Evolutionary conservation across 495 filamentous ascomycete species (phyloP), one percentile per base, ranked within the genome.

Genomic region (Hypoxylon crocopeplum): DNA sequence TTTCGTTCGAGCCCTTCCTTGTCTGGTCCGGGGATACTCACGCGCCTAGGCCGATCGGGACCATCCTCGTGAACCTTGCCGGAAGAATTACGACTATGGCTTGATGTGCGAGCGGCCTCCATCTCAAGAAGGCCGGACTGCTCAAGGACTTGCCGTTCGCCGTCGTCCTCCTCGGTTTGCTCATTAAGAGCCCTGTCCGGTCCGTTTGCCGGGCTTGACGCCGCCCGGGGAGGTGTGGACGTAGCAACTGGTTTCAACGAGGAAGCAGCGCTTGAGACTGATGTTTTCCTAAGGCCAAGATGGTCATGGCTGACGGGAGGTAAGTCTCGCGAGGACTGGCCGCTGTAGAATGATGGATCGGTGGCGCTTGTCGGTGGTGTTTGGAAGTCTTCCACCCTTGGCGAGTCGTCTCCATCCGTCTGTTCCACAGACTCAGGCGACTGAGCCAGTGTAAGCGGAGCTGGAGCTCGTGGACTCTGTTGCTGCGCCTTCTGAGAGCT

Each of bases 311-410:
- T 67, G 11, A 81, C 69, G 19, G 76, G 76, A 21, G 85, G 80
- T 27, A 83, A 60, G 47, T 83, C 81, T 76, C 82, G 82, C 7
- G 79, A 75, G 38, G 79, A 70, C 42, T 81, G 76, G 8, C 71
- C 67, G 39, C 72, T 78, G 25, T 81, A 79, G 48, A 81, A 79
- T 29, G 70, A 75, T 2, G 73, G 69, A n/a, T 69, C 63, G 10
- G 73, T 76, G 7, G 74, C 76, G 38, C 67, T 77, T 16, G 73
- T 75, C 2, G 76, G 78, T 0, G 77, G 78, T 2, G 78, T 80
- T 60, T 78, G 74, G 51, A 79, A 78, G 6, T 70, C 67, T n/a
- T 79, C 77, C 0, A 67, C 62, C 3, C 48, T 59, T 0, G 72
- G 69, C 5, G 77, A 78, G 19, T 74, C 71, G 19, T 74, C 71